These are phyloP conservation scores for Blastobotrys malaysiensis DNA, from an alignment of 1,139 yeast genomes.

Conservation along the genomic window DNA sequence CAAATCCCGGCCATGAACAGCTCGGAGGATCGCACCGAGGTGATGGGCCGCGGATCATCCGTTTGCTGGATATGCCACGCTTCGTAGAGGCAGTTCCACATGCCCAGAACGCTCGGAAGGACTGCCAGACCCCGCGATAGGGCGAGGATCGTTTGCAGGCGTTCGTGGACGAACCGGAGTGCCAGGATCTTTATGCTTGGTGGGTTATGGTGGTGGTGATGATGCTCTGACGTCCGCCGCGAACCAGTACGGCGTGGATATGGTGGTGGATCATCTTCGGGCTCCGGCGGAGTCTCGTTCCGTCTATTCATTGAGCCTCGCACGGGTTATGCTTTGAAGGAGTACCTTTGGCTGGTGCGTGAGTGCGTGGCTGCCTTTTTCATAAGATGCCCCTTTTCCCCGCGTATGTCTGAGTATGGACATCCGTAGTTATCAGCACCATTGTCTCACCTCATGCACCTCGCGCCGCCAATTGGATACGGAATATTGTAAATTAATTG, in stretches of 20 bases:
- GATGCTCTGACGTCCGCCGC: not conserved
- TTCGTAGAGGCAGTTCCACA: constrained; percentile 50
- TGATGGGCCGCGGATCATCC: constrained; percentile 26
- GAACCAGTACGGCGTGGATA: not conserved
- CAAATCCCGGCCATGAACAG: constrained; percentile 37
- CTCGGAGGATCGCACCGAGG: constrained; percentile 35
- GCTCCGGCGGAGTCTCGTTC: not conserved
- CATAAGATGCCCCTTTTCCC: not conserved
- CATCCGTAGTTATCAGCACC: not conserved
- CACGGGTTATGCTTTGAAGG: not conserved
- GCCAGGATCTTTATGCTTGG: constrained; percentile 49
- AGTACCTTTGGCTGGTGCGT: not conserved
- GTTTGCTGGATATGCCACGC: constrained; percentile 30
- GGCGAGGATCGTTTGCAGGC: constrained; percentile 63
- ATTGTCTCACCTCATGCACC: not conserved
- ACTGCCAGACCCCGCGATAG: constrained; percentile 54
- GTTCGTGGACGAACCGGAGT: constrained; percentile 60
- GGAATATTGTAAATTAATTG: too few species aligned
- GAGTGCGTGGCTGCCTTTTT: not conserved
- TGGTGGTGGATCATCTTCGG: not conserved
- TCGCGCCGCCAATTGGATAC: not conserved
- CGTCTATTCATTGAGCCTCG: not conserved
- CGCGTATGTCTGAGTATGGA: not conserved
- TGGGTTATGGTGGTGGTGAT: constrained; percentile 1
- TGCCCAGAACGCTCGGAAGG: constrained; percentile 56